These are phyloP conservation scores for Gamarada debralockiae DNA, from an alignment of 495 filamentous ascomycete genomes.

Conservation along the genomic window DNA sequence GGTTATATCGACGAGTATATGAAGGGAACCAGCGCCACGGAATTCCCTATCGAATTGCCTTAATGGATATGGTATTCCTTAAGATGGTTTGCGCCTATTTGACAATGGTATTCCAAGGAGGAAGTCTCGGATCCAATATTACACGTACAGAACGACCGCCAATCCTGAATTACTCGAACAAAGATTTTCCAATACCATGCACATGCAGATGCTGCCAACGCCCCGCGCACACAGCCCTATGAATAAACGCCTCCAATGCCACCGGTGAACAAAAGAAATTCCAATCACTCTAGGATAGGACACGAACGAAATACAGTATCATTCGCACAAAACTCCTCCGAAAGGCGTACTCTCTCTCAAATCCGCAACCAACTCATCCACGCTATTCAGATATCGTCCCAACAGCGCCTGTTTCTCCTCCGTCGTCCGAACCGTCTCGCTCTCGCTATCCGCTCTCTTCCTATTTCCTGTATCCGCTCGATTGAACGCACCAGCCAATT, in stretches of 20 bases:
- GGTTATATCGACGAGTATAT: background rate
- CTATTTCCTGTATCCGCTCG: slow-evolving; percentile 21
- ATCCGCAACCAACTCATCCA: slow-evolving; percentile 89
- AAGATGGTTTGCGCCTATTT: background rate
- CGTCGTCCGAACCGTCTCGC: slow-evolving; percentile 58
- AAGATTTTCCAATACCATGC: slow-evolving; percentile 7
- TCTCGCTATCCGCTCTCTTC: slow-evolving; percentile 26
- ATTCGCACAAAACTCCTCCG: slow-evolving; percentile 38
- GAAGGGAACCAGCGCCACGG: background rate
- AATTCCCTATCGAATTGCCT: slow-evolving; percentile 15
- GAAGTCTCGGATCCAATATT: slow-evolving; percentile 8
- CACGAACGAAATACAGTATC: slow-evolving; percentile 7
- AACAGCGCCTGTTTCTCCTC: slow-evolving; percentile 86
- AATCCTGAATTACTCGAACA: slow-evolving; percentile 11
- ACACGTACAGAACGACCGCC: background rate
- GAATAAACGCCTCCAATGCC: slow-evolving; percentile 8
- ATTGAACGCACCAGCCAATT: slow-evolving; percentile 51
- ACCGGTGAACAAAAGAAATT: slow-evolving; percentile 9
- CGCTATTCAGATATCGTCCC: slow-evolving; percentile 78
- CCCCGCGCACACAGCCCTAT: background rate
- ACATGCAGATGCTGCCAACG: slow-evolving; percentile 11
- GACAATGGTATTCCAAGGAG: background rate
- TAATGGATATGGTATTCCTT: slow-evolving; percentile 4
- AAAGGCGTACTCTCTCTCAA: slow-evolving; percentile 76
- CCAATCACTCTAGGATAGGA: slow-evolving; percentile 21